Evolutionary conservation across 306 rosid species (phyloP).

Genomic region (Urtica urens): DNA sequence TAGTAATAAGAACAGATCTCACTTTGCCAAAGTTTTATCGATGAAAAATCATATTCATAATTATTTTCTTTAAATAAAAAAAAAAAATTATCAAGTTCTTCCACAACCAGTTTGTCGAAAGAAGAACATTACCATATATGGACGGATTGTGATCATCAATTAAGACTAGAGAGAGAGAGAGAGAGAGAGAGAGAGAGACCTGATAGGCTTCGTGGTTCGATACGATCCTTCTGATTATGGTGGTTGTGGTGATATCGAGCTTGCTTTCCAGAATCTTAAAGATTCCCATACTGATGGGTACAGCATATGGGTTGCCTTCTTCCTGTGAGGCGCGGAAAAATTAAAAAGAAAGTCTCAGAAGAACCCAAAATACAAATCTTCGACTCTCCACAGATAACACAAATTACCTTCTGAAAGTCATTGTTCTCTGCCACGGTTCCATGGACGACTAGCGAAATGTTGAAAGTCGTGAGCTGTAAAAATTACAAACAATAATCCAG

Average conservation of each 20-base stretch:
- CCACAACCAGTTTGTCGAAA: not conserved
- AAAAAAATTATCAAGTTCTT: not conserved
- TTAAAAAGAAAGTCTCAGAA: slow-evolving; percentile 15
- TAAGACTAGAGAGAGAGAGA: too few species aligned
- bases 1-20: too few species aligned
- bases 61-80: too few species aligned
- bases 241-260: slow-evolving; percentile 69
- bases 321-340: slow-evolving; percentile 46
- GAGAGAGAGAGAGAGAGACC: slow-evolving; percentile 30
- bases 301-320: slow-evolving; percentile 62
- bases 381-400: not conserved
- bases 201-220: slow-evolving; percentile 89
- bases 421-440: slow-evolving; percentile 76
- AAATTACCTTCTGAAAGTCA: slow-evolving; percentile 80
- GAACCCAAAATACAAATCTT: slow-evolving; percentile 4
- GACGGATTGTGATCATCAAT: too few species aligned
- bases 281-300: slow-evolving; percentile 82
- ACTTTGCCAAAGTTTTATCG: too few species aligned
- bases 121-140: not conserved
- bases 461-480: slow-evolving; percentile 81
- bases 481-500: too few species aligned
- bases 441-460: slow-evolving; percentile 82
- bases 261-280: slow-evolving; percentile 73
- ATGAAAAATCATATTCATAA: too few species aligned
- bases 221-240: slow-evolving; percentile 81